A percentile compares a stretch with the other conserved stretches of the same genome.
Evolutionary conservation across 805 yeast genomes (phyloP).

Genomic region (Cyberlindnera maritima): DNA sequence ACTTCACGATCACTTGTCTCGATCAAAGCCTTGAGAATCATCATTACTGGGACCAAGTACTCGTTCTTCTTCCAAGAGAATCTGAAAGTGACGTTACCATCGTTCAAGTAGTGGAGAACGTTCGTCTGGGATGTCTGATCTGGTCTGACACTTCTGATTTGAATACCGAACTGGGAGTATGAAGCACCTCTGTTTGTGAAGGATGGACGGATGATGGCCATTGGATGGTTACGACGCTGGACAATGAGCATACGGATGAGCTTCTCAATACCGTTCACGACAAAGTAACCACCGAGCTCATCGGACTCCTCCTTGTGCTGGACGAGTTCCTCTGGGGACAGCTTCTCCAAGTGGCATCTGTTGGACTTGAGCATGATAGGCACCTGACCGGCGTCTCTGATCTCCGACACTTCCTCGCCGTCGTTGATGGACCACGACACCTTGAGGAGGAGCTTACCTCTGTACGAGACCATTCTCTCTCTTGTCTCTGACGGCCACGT

Average conservation of each 20-base stretch:
- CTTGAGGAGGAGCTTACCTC: conserved; percentile 74
- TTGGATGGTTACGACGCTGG: conserved; percentile 95
- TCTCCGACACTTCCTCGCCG: conserved; percentile 76
- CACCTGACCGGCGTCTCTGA: conserved; percentile 86
- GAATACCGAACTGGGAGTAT: conserved; percentile 88
- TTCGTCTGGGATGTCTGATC: conserved; percentile 98
- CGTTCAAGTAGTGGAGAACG: conserved; percentile 91
- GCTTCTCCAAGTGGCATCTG: conserved; percentile 83
- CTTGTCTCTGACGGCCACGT: conserved; percentile 85
- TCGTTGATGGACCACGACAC: conserved; percentile 85
- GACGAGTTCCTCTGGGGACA: conserved; percentile 82
- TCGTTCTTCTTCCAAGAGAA: conserved; percentile 98
- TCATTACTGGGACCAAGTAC: conserved; percentile 87
- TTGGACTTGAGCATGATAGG: conserved; percentile 91
- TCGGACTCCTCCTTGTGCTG: conserved; percentile 84
- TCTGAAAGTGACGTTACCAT: conserved; percentile 94
- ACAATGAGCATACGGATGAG: conserved; percentile 96
- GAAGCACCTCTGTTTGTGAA: conserved; percentile 92
- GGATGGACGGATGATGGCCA: conserved; percentile 95
- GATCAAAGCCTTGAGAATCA: conserved; percentile 85
- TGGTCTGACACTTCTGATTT: conserved; percentile 89
- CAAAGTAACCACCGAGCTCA: conserved; percentile 94
- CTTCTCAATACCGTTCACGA: conserved; percentile 93
- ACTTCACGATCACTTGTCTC: conserved; percentile 94
- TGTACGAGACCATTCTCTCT: conserved; percentile 83